These are phyloP conservation scores for Pterulicium gracile DNA, from an alignment of 1,284 basidiomycete species.

Conservation along the genomic window DNA sequence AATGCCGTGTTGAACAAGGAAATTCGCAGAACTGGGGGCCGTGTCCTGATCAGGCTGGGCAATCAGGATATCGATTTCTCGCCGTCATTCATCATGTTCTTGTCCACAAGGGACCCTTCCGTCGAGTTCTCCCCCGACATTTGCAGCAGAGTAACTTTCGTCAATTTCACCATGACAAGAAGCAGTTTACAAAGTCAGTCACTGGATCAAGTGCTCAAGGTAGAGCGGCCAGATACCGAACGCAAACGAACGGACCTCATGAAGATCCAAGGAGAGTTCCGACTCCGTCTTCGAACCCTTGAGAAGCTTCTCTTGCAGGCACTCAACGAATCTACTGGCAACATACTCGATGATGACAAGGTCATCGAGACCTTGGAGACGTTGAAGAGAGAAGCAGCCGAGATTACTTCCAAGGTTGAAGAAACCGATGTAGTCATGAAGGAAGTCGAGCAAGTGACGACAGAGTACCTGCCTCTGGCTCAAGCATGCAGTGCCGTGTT, in stretches of 20 bases:
- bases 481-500: slow-evolving; percentile 96
- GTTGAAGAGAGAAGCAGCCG: slow-evolving; percentile 93
- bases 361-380: slow-evolving; percentile 97
- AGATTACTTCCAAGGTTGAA: slow-evolving; percentile 94
- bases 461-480: slow-evolving; percentile 90
- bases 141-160: slow-evolving; percentile 97
- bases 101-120: slow-evolving; percentile 94
- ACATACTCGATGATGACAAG: slow-evolving; percentile 98
- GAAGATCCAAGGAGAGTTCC: slow-evolving; percentile 98
- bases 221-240: slow-evolving; percentile 95
- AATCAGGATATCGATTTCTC: slow-evolving; percentile 99
- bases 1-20: slow-evolving; percentile 98
- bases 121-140: slow-evolving; percentile 98
- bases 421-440: slow-evolving; percentile 95
- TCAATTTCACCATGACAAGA: slow-evolving; percentile 99
- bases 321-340: slow-evolving; percentile 93
- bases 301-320: slow-evolving; percentile 93
- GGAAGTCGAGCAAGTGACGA: slow-evolving; percentile 92
- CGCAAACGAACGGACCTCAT: slow-evolving; percentile 95
- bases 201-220: slow-evolving; percentile 93
- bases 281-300: slow-evolving; percentile 83
- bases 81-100: slow-evolving; percentile 98
- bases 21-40: slow-evolving; percentile 89
- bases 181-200: slow-evolving; percentile 98
- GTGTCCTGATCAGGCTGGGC: slow-evolving; percentile 96